phyloP scores from a whole-genome alignment of 371 early-diverging fungal species.

The Lichtheimia ramosa region DNA sequence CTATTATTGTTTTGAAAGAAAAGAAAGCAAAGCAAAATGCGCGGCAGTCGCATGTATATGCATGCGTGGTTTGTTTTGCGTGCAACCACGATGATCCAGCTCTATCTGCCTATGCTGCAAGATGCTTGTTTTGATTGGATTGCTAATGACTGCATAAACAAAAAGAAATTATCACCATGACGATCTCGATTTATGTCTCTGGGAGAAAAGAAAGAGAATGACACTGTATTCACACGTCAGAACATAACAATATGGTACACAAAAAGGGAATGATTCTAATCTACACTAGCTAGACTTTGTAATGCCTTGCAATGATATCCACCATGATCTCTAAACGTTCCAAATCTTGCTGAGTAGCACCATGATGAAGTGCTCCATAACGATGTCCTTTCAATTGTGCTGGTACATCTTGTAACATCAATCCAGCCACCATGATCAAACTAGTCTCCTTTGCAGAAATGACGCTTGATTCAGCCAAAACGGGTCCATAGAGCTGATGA shows the following conservation, averaged over 20 bases:
- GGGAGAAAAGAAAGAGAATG: too few species aligned
- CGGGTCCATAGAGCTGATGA: conserved; percentile 36
- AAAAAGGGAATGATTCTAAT: too few species aligned
- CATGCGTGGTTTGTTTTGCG: too few species aligned
- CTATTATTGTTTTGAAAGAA: too few species aligned
- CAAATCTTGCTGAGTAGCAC: conserved; percentile 27
- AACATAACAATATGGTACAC: too few species aligned
- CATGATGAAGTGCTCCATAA: conserved; percentile 37
- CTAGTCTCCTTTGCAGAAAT: conserved; percentile 34
- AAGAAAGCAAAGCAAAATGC: neutral
- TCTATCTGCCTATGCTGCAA: too few species aligned
- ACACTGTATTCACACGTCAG: too few species aligned
- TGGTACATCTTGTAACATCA: conserved; percentile 29
- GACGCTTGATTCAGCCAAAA: conserved; percentile 23
- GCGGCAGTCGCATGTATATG: neutral
- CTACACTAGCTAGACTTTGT: neutral
- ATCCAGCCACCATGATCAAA: conserved; percentile 26
- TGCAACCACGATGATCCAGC: too few species aligned
- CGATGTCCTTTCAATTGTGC: conserved; percentile 34
- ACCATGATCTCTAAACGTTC: conserved; percentile 9
- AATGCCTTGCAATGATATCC: conserved; percentile 2
- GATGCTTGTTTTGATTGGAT: too few species aligned
- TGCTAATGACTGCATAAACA: too few species aligned
- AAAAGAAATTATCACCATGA: too few species aligned
- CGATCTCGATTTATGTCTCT: too few species aligned